Evolutionary conservation across 208 protist genomes (phyloP).

Genomic region (Acanthamoeba culbertsoni): DNA sequence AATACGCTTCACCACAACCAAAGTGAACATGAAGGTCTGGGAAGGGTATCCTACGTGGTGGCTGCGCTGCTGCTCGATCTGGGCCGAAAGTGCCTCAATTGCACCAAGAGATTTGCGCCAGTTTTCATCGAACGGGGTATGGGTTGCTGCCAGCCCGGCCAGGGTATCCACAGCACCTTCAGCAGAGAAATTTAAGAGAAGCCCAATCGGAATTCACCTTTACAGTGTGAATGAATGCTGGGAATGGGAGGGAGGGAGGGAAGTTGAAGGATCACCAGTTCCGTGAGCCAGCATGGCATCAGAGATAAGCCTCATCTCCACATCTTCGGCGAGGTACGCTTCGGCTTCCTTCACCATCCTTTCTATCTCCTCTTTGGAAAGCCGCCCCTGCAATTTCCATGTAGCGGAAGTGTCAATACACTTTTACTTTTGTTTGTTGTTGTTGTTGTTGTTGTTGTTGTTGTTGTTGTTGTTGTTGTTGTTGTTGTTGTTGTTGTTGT

Average conservation of each 20-base stretch:
- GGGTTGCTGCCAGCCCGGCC: too few species aligned
- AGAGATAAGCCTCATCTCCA: conserved; percentile 83
- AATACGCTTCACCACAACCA: neutral
- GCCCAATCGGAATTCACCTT: too few species aligned
- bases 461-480: too few species aligned
- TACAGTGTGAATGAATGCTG: too few species aligned
- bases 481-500: too few species aligned
- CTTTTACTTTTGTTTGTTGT: too few species aligned
- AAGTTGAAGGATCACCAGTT: neutral
- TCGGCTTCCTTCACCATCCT: conserved; percentile 94
- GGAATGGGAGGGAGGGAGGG: neutral
- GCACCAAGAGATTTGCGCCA: too few species aligned
- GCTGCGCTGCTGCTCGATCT: neutral
- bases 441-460: too few species aligned
- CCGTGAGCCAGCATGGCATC: conserved; percentile 92
- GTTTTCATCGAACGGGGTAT: too few species aligned
- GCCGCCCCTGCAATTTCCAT: conserved; percentile 55
- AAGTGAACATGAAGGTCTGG: neutral
- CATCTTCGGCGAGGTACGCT: conserved; percentile 79
- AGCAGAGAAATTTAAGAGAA: too few species aligned
- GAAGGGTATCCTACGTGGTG: neutral
- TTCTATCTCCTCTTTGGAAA: conserved; percentile 91
- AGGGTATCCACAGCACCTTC: too few species aligned
- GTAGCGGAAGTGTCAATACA: neutral
- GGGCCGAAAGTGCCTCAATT: neutral